Percentiles rank a stretch among this genome's conserved stretches.
phyloP scores from a whole-genome alignment of 2,329 filamentous ascomycete genomes.

The Parascedosporium putredinis region DNA sequence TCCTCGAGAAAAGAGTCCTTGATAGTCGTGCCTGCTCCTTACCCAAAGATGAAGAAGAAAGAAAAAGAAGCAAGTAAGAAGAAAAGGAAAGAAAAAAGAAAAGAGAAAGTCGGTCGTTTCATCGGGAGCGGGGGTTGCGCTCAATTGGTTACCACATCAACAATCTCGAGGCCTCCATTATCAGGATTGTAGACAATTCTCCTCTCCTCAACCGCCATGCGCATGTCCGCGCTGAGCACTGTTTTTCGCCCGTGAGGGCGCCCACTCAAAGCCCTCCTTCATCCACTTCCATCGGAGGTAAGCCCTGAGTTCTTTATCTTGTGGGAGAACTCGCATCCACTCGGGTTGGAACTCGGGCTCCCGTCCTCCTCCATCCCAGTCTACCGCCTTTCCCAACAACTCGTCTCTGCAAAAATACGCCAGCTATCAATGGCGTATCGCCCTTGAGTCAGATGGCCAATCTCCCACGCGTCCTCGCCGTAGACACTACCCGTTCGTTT shows the following conservation, averaged over 20 bases:
- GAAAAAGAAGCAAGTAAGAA: not conserved
- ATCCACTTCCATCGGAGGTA: constrained; percentile 90
- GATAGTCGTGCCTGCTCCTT: no score
- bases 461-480: constrained; percentile 56
- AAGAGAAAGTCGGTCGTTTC: not conserved
- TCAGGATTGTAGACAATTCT: constrained; percentile 43
- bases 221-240: constrained; percentile 42
- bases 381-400: constrained; percentile 52
- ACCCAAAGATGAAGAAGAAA: no score
- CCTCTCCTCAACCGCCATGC: constrained; percentile 45
- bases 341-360: constrained; percentile 61
- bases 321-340: constrained; percentile 77
- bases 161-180: constrained; percentile 34
- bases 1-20: no score
- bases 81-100: not conserved
- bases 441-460: constrained; percentile 74
- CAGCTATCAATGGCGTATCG: constrained; percentile 81
- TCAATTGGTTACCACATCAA: no score
- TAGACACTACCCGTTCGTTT: not conserved
- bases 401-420: constrained; percentile 88
- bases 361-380: constrained; percentile 53
- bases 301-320: constrained; percentile 81
- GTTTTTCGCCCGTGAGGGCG: constrained; percentile 56
- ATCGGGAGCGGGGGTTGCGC: no score
- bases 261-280: constrained; percentile 74